Evolutionary conservation across 139 green algal genomes (phyloP).

Genomic region (Picochlorum sp.): DNA sequence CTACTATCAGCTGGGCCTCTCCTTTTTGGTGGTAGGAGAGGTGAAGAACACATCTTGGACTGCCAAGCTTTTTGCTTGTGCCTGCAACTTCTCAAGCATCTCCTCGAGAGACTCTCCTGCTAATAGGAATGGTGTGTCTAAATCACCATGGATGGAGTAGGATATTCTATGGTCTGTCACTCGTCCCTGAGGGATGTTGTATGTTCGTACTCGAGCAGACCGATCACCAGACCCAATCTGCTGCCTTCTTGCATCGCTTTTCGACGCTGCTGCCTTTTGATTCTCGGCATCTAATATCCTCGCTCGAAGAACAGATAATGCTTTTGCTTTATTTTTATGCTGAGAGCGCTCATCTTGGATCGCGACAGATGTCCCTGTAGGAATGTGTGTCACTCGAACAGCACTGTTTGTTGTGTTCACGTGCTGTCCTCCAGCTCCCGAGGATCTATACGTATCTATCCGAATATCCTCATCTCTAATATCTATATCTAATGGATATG

Average conservation of each 20-base stretch:
- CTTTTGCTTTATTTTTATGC: slow-evolving; percentile 87
- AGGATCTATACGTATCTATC: slow-evolving; percentile 56
- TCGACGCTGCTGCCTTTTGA: slow-evolving; percentile 54
- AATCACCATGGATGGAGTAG: slow-evolving; percentile 36
- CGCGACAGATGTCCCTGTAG: slow-evolving; percentile 58
- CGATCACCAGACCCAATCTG: slow-evolving; percentile 86
- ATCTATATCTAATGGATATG: slow-evolving; percentile 55
- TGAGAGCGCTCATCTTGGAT: slow-evolving; percentile 88
- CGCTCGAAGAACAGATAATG: slow-evolving; percentile 53
- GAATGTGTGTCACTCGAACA: slow-evolving; percentile 72
- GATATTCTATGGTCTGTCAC: slow-evolving; percentile 65
- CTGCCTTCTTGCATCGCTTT: slow-evolving; percentile 50
- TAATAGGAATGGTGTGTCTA: too few relatives aligned
- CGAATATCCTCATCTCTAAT: slow-evolving; percentile 56
- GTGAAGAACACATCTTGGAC: too few relatives aligned
- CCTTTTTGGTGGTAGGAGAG: too few relatives aligned
- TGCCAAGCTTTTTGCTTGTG: too few relatives aligned
- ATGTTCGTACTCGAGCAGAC: slow-evolving; percentile 93
- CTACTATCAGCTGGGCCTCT: too few relatives aligned
- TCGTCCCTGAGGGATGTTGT: slow-evolving; percentile 83
- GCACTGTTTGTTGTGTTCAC: slow-evolving; percentile 76
- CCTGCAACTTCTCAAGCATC: too few relatives aligned
- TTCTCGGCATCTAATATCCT: slow-evolving; percentile 86
- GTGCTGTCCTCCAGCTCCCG: slow-evolving; percentile 66
- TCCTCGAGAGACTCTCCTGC: too few relatives aligned